These are phyloP conservation scores for Mallotus japonicus DNA, from an alignment of 441 rosid species.

Conservation along the genomic window DNA sequence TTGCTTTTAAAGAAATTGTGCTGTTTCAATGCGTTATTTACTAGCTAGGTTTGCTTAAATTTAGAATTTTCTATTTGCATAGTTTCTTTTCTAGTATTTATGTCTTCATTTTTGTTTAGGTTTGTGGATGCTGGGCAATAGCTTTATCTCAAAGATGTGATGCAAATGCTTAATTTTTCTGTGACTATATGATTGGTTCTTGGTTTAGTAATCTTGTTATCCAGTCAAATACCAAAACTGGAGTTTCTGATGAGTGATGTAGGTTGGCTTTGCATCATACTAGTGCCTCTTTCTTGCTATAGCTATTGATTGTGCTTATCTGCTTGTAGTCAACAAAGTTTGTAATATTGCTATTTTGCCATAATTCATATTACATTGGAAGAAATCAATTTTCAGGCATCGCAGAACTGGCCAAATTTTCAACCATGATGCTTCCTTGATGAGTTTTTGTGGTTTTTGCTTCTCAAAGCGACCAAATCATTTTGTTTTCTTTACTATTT, in stretches of 20 bases:
- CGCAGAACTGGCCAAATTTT: too few relatives aligned
- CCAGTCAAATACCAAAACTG: background rate
- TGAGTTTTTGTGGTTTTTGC: too few relatives aligned
- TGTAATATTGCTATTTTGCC: background rate
- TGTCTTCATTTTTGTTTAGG: background rate
- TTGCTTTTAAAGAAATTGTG: background rate
- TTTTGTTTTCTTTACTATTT: too few relatives aligned
- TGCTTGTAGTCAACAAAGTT: background rate
- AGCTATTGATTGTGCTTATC: background rate
- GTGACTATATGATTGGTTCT: background rate
- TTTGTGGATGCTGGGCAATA: background rate
- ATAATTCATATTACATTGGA: background rate
- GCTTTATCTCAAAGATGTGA: background rate
- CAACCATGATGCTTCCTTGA: too few relatives aligned
- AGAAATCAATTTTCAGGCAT: background rate
- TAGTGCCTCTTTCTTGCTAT: background rate
- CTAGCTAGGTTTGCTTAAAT: background rate
- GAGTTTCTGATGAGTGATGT: background rate
- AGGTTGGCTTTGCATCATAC: background rate
- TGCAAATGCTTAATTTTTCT: background rate
- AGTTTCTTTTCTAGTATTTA: background rate
- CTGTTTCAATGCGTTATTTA: background rate
- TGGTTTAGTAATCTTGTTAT: background rate
- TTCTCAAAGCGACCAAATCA: too few relatives aligned
- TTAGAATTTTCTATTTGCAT: background rate